Conservation (phyloP, 768 basidiomycete genomes). For the Leccinellum rugosiceps region DNA sequence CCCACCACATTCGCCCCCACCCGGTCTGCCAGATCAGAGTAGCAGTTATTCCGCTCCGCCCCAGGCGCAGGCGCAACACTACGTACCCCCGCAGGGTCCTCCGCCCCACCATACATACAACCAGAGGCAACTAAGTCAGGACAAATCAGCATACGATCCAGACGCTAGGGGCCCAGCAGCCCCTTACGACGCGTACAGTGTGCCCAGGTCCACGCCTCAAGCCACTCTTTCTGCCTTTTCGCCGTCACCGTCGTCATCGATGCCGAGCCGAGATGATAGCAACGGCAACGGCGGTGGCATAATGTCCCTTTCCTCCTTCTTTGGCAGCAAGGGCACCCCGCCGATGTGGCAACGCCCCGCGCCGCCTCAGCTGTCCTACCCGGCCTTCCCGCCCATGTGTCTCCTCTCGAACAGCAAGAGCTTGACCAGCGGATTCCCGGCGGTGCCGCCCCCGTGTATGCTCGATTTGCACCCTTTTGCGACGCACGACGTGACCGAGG, state of each 20-base stretch:
- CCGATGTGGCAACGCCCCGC: constrained; percentile 25
- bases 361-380: constrained; percentile 11
- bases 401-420: constrained; percentile 25
- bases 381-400: constrained; percentile 29
- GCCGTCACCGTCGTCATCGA: no score
- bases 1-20: not conserved
- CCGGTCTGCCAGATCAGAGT: no score
- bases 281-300: not conserved
- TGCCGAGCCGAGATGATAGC: no score
- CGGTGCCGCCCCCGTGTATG: constrained; percentile 39
- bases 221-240: not conserved
- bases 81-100: constrained; percentile 5
- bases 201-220: not conserved
- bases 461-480: constrained; percentile 46
- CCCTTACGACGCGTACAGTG: not conserved
- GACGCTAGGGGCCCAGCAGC: not conserved
- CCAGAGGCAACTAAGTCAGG: constrained; percentile 3
- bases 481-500: constrained; percentile 46
- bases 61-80: not conserved
- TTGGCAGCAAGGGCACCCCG: constrained; percentile 25
- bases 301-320: constrained; percentile 24
- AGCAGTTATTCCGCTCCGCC: no score
- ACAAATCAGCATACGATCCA: not conserved
- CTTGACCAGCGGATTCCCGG: constrained; percentile 44
- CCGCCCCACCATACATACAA: constrained; percentile 12